Percentiles rank a stretch among this genome's conserved stretches.
Evolutionary conservation across 1,284 basidiomycete genomes (phyloP).

Genomic region (Pseudozyma hubeiensis): DNA sequence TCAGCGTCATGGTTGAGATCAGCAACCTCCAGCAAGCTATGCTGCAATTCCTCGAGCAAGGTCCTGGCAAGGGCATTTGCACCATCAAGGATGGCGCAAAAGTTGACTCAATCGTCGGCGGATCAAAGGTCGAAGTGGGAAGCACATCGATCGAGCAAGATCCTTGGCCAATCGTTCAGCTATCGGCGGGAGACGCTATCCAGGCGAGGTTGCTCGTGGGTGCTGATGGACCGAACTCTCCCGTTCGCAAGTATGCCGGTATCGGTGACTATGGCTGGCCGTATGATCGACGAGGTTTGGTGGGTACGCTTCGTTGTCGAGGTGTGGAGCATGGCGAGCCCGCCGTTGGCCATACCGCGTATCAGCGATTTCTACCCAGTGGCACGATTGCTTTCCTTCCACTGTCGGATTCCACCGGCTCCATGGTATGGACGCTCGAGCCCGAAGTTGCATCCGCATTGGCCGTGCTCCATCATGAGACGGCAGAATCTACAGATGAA

Average conservation of each 20-base stretch:
- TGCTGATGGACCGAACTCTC: slow-evolving; percentile 94
- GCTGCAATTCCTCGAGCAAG: slow-evolving; percentile 51
- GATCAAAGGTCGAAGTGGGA: slow-evolving; percentile 18
- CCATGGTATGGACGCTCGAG: slow-evolving; percentile 94
- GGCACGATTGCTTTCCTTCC: slow-evolving; percentile 84
- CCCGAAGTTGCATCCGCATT: slow-evolving; percentile 81
- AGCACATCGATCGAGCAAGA: slow-evolving; percentile 65
- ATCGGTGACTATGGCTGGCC: slow-evolving; percentile 92
- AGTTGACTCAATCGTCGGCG: slow-evolving; percentile 75
- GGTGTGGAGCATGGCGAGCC: slow-evolving; percentile 43
- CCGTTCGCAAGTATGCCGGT: slow-evolving; percentile 85
- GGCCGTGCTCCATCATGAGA: slow-evolving; percentile 74
- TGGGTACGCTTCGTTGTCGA: slow-evolving; percentile 78
- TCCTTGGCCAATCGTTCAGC: slow-evolving; percentile 49
- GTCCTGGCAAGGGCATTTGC: slow-evolving; percentile 39
- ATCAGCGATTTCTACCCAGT: slow-evolving; percentile 93
- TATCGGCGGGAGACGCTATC: slow-evolving; percentile 11
- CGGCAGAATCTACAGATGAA: slow-evolving; percentile 65
- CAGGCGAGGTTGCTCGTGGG: slow-evolving; percentile 76
- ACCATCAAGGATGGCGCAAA: slow-evolving; percentile 77
- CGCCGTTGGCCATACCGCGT: slow-evolving; percentile 75
- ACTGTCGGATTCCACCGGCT: slow-evolving; percentile 79
- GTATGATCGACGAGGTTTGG: slow-evolving; percentile 89
- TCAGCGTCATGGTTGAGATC: slow-evolving; percentile 65
- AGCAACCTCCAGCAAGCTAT: slow-evolving; percentile 67